phyloP scores from a whole-genome alignment of 2,329 filamentous ascomycete species.

The Nemania diffusa region DNA sequence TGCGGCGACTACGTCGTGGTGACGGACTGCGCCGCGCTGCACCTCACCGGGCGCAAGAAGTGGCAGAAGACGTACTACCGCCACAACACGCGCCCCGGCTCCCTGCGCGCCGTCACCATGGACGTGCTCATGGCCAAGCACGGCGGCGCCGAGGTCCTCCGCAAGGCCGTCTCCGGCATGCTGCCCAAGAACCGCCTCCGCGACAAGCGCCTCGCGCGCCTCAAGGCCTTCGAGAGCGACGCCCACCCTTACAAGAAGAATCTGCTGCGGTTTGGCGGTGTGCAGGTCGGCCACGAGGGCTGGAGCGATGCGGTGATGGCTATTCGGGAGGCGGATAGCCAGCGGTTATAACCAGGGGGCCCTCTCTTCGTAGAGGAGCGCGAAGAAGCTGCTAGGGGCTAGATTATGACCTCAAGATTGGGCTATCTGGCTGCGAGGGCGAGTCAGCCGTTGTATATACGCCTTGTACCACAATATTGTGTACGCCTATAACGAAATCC shows the following conservation, averaged over 20 bases:
- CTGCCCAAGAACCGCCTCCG: constrained; percentile 94
- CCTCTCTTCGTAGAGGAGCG: neutral
- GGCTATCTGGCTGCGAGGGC: constrained; percentile 1
- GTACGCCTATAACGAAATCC: constrained; percentile 40
- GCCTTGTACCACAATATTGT: constrained; percentile 44
- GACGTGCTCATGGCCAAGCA: constrained; percentile 93
- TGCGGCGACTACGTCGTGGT: constrained; percentile 99
- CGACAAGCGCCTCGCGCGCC: constrained; percentile 83
- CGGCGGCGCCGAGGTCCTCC: constrained; percentile 89
- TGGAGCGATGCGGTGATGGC: constrained; percentile 64
- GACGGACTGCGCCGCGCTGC: constrained; percentile 85
- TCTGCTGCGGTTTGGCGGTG: constrained; percentile 76
- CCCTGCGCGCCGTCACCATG: constrained; percentile 89
- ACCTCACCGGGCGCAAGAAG: constrained; percentile 91
- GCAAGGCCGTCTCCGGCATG: constrained; percentile 95
- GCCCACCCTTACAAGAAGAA: constrained; percentile 94
- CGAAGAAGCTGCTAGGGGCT: neutral
- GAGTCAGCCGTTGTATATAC: constrained; percentile 41
- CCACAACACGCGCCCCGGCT: constrained; percentile 90
- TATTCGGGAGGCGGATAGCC: constrained; percentile 60
- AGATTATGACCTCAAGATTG: neutral
- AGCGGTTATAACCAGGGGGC: constrained; percentile 58
- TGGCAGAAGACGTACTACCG: constrained; percentile 96
- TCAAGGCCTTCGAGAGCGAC: constrained; percentile 96
- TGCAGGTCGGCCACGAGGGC: constrained; percentile 62